phyloP scores from a whole-genome alignment of 768 basidiomycete genomes.

The Phlebiopsis gigantea region DNA sequence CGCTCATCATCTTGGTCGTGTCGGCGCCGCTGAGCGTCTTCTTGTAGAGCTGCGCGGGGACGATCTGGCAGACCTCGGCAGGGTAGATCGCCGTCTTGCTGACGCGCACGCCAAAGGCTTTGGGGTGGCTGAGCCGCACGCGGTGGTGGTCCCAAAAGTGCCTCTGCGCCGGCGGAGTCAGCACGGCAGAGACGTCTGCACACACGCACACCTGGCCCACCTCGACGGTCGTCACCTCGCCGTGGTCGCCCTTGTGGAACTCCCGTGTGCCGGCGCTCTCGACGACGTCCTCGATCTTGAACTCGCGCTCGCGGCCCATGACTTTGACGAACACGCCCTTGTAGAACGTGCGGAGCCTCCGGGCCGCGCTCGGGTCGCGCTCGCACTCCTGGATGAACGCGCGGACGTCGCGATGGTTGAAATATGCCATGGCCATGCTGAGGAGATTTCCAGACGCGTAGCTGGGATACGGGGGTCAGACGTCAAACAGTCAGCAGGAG shows the following conservation, averaged over 20 bases:
- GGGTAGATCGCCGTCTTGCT: conserved; percentile 8
- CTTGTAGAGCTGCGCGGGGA: conserved; percentile 12
- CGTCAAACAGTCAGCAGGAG: not conserved
- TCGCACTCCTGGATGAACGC: not conserved
- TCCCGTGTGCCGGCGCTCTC: conserved; percentile 31
- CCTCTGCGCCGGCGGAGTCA: not conserved
- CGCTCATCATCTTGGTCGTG: not conserved
- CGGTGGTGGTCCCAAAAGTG: conserved; percentile 1
- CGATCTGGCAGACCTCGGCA: conserved; percentile 10
- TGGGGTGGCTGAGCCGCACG: conserved; percentile 1
- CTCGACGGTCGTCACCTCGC: conserved; percentile 31
- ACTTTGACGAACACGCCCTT: conserved; percentile 18
- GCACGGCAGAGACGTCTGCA: not conserved
- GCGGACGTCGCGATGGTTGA: not conserved
- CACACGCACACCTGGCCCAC: too few species aligned
- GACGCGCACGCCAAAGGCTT: conserved; percentile 10
- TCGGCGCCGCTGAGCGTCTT: conserved; percentile 6
- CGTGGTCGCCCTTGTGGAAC: conserved; percentile 40
- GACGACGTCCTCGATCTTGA: conserved; percentile 34
- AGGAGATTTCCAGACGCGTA: conserved; percentile 1
- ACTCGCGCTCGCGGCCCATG: conserved; percentile 4
- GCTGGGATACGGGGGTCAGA: not conserved
- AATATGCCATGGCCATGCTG: not conserved
- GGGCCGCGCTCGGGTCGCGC: conserved; percentile 1
- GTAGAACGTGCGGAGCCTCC: conserved; percentile 23